Conservation (phyloP, 225 moss, liverwort and hornwort species). For the Polytrichum formosum region DNA sequence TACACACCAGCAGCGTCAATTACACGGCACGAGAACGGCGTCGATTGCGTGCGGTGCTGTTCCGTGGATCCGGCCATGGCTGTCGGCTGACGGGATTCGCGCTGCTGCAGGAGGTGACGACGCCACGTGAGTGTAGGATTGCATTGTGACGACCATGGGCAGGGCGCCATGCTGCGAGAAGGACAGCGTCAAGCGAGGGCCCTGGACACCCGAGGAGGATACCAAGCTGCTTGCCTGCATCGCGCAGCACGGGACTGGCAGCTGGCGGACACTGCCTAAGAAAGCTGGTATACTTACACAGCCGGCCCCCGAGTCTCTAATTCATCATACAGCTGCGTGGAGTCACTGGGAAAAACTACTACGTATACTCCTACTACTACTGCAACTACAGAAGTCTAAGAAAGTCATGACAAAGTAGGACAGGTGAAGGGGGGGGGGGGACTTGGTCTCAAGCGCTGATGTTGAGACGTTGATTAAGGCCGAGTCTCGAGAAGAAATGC, state of each 20-base stretch:
- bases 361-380: too few species aligned
- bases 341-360: too few species aligned
- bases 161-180: slow-evolving; percentile 76
- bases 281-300: slow-evolving; percentile 49
- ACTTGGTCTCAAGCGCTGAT: too few species aligned
- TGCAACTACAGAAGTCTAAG: too few species aligned
- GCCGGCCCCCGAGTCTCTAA: neutral
- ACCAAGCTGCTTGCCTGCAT: slow-evolving; percentile 71
- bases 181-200: slow-evolving; percentile 69
- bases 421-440: too few species aligned
- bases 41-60: neutral
- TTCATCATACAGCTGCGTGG: too few species aligned
- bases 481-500: too few species aligned
- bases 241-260: slow-evolving; percentile 71
- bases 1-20: neutral
- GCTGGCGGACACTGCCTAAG: slow-evolving; percentile 71
- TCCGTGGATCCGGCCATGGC: neutral
- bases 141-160: slow-evolving; percentile 36
- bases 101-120: neutral
- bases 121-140: too few species aligned
- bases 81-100: neutral
- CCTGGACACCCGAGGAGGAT: slow-evolving; percentile 77
- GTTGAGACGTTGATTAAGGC: too few species aligned
- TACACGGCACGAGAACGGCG: too few species aligned
- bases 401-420: too few species aligned